These are phyloP conservation scores for Acer campestre DNA, from an alignment of 345 rosid species.

Conservation along the genomic window DNA sequence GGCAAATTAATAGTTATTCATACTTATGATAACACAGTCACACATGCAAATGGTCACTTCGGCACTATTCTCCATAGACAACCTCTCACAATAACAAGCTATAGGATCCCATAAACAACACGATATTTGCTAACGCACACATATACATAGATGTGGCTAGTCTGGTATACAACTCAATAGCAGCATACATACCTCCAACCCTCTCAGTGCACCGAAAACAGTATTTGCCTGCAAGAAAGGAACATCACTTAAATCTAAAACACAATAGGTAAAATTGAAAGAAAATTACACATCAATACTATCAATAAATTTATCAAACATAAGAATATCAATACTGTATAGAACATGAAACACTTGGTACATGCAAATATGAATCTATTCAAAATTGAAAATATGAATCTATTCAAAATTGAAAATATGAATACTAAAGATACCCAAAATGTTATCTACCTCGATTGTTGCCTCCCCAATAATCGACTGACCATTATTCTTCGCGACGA, in stretches of 20 bases:
- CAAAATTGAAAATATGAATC: too few species aligned
- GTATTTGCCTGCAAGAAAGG: constrained; percentile 73
- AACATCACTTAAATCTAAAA: background rate
- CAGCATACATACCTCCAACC: constrained; percentile 71
- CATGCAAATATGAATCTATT: too few species aligned
- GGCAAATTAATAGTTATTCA: too few species aligned
- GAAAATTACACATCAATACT: too few species aligned
- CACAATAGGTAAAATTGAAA: too few species aligned
- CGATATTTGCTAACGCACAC: too few species aligned
- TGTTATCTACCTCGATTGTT: constrained; percentile 63
- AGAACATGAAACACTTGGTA: too few species aligned
- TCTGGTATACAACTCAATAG: background rate
- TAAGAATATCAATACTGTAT: background rate
- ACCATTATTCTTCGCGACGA: constrained; percentile 49
- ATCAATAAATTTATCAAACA: background rate
- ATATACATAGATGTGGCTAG: background rate
- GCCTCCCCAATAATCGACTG: constrained; percentile 60
- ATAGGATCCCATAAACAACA: background rate
- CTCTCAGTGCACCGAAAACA: constrained; percentile 85
- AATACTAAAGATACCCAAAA: too few species aligned
- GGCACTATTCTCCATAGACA: too few species aligned
- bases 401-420: too few species aligned
- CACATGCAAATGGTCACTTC: background rate
- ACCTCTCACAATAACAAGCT: too few species aligned
- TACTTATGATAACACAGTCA: background rate